Base-by-base conservation (phyloP, 768 basidiomycete genomes). In the Trichaptum fuscoviolaceum region DNA sequence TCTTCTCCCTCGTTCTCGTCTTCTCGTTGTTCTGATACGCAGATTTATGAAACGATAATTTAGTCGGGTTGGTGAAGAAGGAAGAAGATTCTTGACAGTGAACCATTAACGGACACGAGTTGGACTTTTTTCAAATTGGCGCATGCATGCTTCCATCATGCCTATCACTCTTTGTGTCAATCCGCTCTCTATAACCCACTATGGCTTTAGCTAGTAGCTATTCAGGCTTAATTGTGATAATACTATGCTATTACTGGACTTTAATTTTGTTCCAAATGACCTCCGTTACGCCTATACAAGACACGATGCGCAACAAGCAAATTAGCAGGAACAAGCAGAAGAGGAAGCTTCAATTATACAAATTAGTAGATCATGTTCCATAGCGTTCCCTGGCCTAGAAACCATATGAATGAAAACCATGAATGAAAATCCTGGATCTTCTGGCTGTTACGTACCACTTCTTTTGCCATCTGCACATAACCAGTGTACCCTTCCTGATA, bases 391-490 rank as follows among this genome's bases (percentile, higher is more conserved):
- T 68, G 20, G 72, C 70, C 72, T 73, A 30, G 58, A 58, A 25
- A 42, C 59, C 42, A 27, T 5, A 7, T 20, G 23, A 25, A n/a
- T n/a, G n/a, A 34, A 24, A 66, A 60, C 9, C 7, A 35, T 35
- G 2, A 64, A 25, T 57, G 35, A 20, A 27, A 35, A 9, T 1
- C 24, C 20, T 63, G 66, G 65, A 66, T 9, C 0, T 35, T 7
- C 7, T 17, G 17, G 35, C 26, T 9, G 57, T 57, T 57, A 75
- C 80, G 80, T 75, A 90, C 88, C 75, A 86, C 83, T 75, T 91
- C 88, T 73, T 90, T 86, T 61, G 83, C 88, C 85, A 89, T 85
- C 64, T 87, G 80, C 57, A 90, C 86, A 75, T 92, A 92, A 67
- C 86, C 87, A 52, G 84, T 76, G 70, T 88, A 86, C 24, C 87